phyloP scores from a whole-genome alignment of 2,329 filamentous ascomycete genomes.

The Sphaerulina vaccinii region DNA sequence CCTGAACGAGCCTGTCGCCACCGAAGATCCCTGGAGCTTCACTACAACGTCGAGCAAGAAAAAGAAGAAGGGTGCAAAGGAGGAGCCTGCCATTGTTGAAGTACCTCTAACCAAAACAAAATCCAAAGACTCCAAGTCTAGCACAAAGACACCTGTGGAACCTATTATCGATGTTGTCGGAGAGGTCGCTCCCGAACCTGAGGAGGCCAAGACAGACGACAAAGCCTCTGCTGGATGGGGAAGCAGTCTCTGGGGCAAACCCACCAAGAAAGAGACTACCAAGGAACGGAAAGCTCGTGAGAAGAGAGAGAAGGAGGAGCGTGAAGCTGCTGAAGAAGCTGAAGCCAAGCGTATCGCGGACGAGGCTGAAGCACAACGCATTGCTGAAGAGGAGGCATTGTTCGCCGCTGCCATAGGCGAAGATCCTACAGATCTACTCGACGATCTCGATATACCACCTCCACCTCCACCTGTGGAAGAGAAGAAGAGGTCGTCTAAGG shows the following conservation, averaged over 20 bases:
- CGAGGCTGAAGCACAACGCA: constrained; percentile 32
- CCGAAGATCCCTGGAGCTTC: constrained; percentile 33
- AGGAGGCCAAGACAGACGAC: neutral
- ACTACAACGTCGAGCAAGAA: constrained; percentile 41
- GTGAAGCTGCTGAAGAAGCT: constrained; percentile 40
- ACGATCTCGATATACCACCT: constrained; percentile 28
- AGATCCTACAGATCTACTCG: constrained; percentile 37
- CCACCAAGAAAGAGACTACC: constrained; percentile 38
- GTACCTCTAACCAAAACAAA: constrained; percentile 37
- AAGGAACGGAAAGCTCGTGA: constrained; percentile 40
- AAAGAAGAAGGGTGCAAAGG: constrained; percentile 35
- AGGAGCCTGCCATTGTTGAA: constrained; percentile 33
- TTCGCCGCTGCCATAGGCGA: constrained; percentile 39
- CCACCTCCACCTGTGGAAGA: constrained; percentile 20
- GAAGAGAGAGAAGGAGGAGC: constrained; percentile 46
- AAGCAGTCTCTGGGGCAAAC: constrained; percentile 31
- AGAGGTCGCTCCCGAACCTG: no score
- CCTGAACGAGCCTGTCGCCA: constrained; percentile 23
- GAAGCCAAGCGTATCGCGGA: constrained; percentile 25
- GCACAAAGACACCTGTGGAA: constrained; percentile 30
- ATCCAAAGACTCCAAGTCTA: constrained; percentile 33
- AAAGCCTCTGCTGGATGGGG: constrained; percentile 32
- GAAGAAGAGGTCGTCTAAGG: constrained; percentile 32
- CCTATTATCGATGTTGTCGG: constrained; percentile 28
- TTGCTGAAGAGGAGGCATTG: constrained; percentile 34